Percentiles rank a stretch among this genome's conserved stretches.
Evolutionary conservation across 2,329 filamentous ascomycete species (phyloP).

Genomic region (Pseudocercospora macadamiae): DNA sequence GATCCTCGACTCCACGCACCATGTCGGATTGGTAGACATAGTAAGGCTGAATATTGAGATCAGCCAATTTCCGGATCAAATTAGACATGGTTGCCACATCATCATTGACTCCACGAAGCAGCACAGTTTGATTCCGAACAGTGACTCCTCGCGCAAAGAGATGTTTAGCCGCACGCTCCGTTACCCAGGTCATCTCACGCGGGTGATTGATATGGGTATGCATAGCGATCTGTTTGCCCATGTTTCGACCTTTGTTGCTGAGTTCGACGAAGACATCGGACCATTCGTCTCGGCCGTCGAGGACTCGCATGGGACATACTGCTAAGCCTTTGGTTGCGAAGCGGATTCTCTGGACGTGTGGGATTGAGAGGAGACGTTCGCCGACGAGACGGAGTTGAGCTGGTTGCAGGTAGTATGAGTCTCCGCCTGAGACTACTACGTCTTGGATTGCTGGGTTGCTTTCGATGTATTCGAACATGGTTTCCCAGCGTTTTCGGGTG

Average conservation of each 20-base stretch:
- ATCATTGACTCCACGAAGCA: conserved; percentile 64
- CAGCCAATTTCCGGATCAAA: conserved; percentile 58
- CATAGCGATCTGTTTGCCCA: conserved; percentile 63
- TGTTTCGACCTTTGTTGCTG: conserved; percentile 52
- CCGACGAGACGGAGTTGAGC: conserved; percentile 59
- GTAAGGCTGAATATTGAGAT: conserved; percentile 63
- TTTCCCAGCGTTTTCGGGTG: conserved; percentile 56
- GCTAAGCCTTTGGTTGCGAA: conserved; percentile 66
- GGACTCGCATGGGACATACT: conserved; percentile 59
- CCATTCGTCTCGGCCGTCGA: conserved; percentile 59
- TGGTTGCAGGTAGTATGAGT: conserved; percentile 61
- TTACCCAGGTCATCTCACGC: conserved; percentile 65
- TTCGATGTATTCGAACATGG: conserved; percentile 61
- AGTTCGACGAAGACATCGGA: conserved; percentile 56
- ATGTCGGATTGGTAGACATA: conserved; percentile 70
- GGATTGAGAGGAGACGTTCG: conserved; percentile 58
- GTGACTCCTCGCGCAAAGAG: conserved; percentile 57
- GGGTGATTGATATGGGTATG: conserved; percentile 70
- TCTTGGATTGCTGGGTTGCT: conserved; percentile 55
- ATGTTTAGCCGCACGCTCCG: conserved; percentile 54
- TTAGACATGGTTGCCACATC: conserved; percentile 55
- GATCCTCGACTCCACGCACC: conserved; percentile 63
- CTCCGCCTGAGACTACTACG: conserved; percentile 66
- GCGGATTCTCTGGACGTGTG: conserved; percentile 62
- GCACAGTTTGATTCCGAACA: conserved; percentile 64